Base-by-base conservation (phyloP, 2,329 filamentous ascomycete genomes). In the Zasmidium cellare region DNA sequence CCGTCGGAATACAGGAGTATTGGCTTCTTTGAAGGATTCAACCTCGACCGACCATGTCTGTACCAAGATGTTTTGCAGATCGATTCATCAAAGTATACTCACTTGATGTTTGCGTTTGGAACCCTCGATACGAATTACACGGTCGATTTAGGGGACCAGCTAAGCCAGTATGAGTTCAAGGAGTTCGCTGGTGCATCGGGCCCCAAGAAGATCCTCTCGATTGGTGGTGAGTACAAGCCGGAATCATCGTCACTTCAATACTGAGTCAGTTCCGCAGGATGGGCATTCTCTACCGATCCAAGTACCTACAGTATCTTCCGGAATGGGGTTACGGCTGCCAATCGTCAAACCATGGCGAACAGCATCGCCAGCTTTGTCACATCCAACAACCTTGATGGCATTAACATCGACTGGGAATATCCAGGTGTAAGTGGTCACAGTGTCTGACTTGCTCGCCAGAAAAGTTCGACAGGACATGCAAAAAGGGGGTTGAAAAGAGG, bases 331-430 rank as follows among this genome's bases (percentile, higher is more conserved):
- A 68, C 53, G 59, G 63, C 67, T 1, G 71, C 57, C 0, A 81
- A 82, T 58, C 70, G 76, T 0, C 60, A 66, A 6, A 80, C 60
- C 1, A 92, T 94, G 70, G 89, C 88, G 1, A 78, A 81, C 88
- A 48, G 87, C 92, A 2, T 81, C 85, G 31, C 77, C 9, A 74
- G 35, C 20, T 64, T 96, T 31, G 79, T 97, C 66, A 86, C 88
- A 71, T 84, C 91, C 66, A 77, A 91, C 16, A 92, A 92, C 7
- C 89, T 96, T 7, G 74, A 75, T 49, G 74, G 71, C 24, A 54
- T 78, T 23, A 75, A 77, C 59, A 64, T 78, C 28, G 76, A 77
- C 28, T 77, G 75, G 75, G 76, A 78, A 38, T 60, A 60, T 24
- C 58, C 58, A 14, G 58, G 58, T 14, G 45, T 41, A 41, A 41